Conservation (phyloP, 1,284 basidiomycete species). For the Fereydounia khargensis region DNA sequence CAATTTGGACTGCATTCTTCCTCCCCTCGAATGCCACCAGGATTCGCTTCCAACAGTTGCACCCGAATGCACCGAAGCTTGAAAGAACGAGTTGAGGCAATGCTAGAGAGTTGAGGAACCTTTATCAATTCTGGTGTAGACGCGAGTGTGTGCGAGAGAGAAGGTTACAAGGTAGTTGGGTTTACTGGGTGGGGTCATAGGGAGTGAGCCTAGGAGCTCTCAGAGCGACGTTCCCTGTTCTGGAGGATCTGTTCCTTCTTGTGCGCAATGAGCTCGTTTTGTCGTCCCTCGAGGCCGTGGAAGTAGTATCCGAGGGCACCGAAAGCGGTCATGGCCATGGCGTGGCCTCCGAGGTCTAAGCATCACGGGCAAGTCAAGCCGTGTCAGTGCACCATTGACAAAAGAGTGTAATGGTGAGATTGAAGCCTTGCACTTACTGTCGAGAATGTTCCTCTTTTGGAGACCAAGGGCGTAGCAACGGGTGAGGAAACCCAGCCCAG, state of each 20-base stretch:
- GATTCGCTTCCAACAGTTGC: constrained; percentile 13
- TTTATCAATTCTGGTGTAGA: no score
- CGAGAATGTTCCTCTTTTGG: constrained; percentile 55
- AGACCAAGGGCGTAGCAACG: constrained; percentile 54
- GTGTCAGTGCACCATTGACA: not conserved
- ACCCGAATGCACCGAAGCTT: not conserved
- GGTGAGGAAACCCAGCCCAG: constrained; percentile 52
- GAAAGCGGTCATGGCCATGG: constrained; percentile 44
- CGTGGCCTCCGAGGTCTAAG: constrained; percentile 51
- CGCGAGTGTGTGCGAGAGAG: no score
- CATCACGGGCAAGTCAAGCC: not conserved
- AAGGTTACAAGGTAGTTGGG: no score
- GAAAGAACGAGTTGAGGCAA: constrained; percentile 11
- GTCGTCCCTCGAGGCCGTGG: constrained; percentile 50
- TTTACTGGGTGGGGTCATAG: no score
- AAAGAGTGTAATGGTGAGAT: not conserved
- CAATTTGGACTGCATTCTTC: no score
- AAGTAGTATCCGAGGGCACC: constrained; percentile 51
- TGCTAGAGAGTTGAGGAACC: no score
- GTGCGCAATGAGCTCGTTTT: constrained; percentile 35
- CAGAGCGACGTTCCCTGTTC: constrained; percentile 35
- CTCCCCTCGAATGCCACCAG: no score
- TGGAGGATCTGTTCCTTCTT: constrained; percentile 53
- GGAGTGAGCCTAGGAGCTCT: no score
- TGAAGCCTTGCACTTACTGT: constrained; percentile 38